A percentile compares a stretch with the other conserved stretches of the same genome.
Conservation (phyloP, 2,329 filamentous ascomycete genomes). For the Phialophora verrucosa region DNA sequence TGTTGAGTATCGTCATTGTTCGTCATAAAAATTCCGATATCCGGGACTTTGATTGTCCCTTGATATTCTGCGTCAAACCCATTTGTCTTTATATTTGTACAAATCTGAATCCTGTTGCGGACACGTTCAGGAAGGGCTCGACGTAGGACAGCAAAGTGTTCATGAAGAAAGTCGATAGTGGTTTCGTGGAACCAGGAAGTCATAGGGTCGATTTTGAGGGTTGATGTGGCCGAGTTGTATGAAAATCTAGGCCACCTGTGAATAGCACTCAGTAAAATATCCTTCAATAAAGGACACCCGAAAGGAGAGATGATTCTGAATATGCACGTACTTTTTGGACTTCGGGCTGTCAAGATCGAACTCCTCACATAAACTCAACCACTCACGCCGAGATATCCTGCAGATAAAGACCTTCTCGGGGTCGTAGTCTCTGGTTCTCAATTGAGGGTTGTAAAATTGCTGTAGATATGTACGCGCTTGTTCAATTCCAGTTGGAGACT, state of each 20-base stretch:
- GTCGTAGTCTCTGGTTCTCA: constrained; percentile 12
- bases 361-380: constrained; percentile 5
- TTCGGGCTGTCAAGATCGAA: constrained; percentile 2
- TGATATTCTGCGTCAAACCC: constrained; percentile 1
- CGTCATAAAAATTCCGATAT: constrained; percentile 13
- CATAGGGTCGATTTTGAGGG: constrained; percentile 13
- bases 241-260: constrained; percentile 15
- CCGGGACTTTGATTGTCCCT: background rate
- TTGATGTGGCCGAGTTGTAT: constrained; percentile 18
- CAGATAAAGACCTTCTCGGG: constrained; percentile 13
- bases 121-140: background rate
- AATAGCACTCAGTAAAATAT: background rate
- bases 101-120: constrained; percentile 5
- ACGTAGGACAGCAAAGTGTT: background rate
- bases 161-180: background rate
- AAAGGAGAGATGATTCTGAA: background rate
- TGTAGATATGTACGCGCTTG: constrained; percentile 20
- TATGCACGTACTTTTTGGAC: background rate
- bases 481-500: constrained; percentile 17
- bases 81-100: background rate
- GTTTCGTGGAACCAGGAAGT: constrained; percentile 6
- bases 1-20: constrained; percentile 4
- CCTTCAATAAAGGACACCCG: constrained; percentile 5
- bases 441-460: constrained; percentile 16
- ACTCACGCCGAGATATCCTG: constrained; percentile 15